These are phyloP conservation scores for Colletotrichum nymphaeae DNA, from an alignment of 2,329 filamentous ascomycete genomes.

Conservation along the genomic window DNA sequence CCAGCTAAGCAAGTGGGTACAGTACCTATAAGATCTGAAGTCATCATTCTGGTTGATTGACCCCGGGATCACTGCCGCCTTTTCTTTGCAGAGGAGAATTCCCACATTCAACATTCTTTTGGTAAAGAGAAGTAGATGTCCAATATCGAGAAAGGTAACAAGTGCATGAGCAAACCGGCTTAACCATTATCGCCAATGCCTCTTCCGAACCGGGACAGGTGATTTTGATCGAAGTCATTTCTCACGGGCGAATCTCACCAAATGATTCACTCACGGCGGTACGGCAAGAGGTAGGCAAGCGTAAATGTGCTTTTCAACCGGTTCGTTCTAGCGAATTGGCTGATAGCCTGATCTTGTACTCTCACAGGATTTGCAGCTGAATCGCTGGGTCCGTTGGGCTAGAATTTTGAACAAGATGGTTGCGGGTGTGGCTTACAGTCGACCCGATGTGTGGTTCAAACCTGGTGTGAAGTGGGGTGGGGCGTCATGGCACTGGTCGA, in stretches of 20 bases:
- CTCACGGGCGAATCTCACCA: background rate
- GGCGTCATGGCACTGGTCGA: background rate
- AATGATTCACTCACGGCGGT: background rate
- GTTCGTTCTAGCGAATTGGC: background rate
- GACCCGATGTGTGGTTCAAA: background rate
- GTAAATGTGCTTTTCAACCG: no score
- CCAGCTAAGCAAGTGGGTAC: background rate
- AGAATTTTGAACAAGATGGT: background rate
- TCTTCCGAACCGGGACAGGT: no score
- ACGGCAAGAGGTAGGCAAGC: background rate
- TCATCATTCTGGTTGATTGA: background rate
- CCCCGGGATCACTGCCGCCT: background rate
- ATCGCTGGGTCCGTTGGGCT: no score
- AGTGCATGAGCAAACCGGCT: background rate
- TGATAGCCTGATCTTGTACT: background rate
- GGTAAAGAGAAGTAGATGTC: background rate
- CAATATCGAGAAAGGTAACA: background rate
- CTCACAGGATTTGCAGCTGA: background rate
- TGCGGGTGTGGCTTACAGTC: conserved; percentile 25
- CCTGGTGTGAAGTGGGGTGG: background rate
- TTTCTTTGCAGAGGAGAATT: background rate
- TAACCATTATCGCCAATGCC: no score
- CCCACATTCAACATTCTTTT: conserved; percentile 7
- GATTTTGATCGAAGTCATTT: background rate
- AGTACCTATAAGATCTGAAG: background rate